Conservation (phyloP, 2,329 filamentous ascomycete species). For the Pseudodiploospora longispora region DNA sequence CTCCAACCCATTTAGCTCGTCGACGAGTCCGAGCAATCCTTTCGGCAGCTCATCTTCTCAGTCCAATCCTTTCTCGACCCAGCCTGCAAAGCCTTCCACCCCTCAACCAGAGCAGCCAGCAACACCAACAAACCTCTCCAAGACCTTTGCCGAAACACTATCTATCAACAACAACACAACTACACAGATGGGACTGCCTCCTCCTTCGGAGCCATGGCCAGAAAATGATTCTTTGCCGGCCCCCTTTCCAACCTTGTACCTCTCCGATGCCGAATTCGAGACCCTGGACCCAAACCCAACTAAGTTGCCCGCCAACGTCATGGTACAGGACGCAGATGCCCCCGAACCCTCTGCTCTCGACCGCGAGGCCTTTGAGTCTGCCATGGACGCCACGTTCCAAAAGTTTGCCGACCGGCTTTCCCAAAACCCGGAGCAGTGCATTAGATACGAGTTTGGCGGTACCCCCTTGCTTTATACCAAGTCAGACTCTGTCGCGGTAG, state of each 20-base stretch:
- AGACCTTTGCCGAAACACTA: conserved; percentile 67
- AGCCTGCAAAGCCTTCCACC: conserved; percentile 25
- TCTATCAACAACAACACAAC: conserved; percentile 50
- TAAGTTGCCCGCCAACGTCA: conserved; percentile 42
- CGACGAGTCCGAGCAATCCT: conserved; percentile 19
- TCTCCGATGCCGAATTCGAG: conserved; percentile 87
- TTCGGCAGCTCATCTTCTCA: conserved; percentile 18
- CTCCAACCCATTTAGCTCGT: conserved; percentile 38
- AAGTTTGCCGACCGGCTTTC: conserved; percentile 70
- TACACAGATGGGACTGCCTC: conserved; percentile 24
- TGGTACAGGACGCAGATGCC: conserved; percentile 32
- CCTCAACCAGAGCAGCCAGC: conserved; percentile 18
- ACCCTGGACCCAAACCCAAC: conserved; percentile 57
- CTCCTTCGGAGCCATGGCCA: conserved; percentile 67
- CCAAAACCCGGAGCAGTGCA: conserved; percentile 76
- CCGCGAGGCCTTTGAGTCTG: conserved; percentile 63
- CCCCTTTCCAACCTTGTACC: conserved; percentile 69
- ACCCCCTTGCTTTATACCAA: conserved; percentile 72
- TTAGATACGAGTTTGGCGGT: conserved; percentile 72
- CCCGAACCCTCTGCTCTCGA: conserved; percentile 46
- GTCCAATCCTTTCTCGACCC: conserved; percentile 22
- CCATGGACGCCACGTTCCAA: conserved; percentile 68
- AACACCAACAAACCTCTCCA: conserved; percentile 35
- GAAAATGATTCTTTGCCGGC: conserved; percentile 52
- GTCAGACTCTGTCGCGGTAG: conserved; percentile 62